Evolutionary conservation across 2,329 filamentous ascomycete species (phyloP).

Genomic region (Lachnellula willkommii): DNA sequence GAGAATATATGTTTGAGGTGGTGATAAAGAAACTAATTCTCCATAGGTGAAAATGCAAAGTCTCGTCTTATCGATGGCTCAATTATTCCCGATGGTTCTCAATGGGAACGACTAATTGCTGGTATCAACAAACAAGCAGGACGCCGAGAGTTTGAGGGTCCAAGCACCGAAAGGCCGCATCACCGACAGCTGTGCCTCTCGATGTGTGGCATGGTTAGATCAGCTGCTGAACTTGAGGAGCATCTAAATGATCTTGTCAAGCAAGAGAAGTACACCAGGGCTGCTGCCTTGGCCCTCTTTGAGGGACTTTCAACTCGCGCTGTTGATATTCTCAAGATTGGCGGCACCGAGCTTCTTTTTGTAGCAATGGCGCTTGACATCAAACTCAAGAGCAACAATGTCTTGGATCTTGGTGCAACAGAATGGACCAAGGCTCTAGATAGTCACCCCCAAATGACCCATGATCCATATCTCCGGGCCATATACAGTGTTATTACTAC

Average conservation of each 20-base stretch:
- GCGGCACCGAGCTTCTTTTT: slow-evolving; percentile 64
- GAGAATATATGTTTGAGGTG: slow-evolving; percentile 23
- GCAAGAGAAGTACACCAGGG: slow-evolving; percentile 60
- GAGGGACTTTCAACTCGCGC: slow-evolving; percentile 64
- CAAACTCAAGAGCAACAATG: slow-evolving; percentile 46
- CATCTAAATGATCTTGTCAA: slow-evolving; percentile 42
- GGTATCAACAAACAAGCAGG: slow-evolving; percentile 58
- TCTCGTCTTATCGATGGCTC: slow-evolving; percentile 44
- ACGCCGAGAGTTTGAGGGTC: slow-evolving; percentile 58
- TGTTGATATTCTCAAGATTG: slow-evolving; percentile 62
- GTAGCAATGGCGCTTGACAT: slow-evolving; percentile 63
- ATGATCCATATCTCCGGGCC: slow-evolving; percentile 73
- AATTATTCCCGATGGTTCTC: slow-evolving; percentile 38
- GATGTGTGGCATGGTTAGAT: slow-evolving; percentile 66
- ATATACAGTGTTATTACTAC: slow-evolving; percentile 74
- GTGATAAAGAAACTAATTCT: not conserved
- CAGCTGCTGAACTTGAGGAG: slow-evolving; percentile 41
- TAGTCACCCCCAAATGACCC: slow-evolving; percentile 41
- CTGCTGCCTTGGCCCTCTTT: slow-evolving; percentile 71
- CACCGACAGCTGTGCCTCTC: slow-evolving; percentile 71
- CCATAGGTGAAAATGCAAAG: slow-evolving; percentile 42
- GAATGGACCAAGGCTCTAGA: slow-evolving; percentile 28
- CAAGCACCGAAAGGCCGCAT: slow-evolving; percentile 58
- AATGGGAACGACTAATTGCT: slow-evolving; percentile 59
- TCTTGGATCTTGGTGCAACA: slow-evolving; percentile 27